phyloP scores from a whole-genome alignment of 352 stramenopile species.

The Halophytophthora polymorphica region DNA sequence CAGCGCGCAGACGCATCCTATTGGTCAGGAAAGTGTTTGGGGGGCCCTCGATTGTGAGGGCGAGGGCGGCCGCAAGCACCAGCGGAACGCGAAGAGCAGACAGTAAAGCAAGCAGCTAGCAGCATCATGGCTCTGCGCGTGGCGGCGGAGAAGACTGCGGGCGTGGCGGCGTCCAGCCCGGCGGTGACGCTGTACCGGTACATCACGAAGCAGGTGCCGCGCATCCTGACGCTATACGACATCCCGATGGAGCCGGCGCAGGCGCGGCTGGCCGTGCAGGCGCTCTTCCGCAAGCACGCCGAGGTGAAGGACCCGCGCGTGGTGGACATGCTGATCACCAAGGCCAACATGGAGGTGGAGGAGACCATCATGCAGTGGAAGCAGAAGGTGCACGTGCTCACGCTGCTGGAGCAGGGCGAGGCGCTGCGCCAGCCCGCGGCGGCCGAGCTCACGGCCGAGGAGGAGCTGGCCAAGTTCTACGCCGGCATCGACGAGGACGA shows the following conservation, averaged over 20 bases:
- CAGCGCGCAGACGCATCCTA: too few relatives aligned
- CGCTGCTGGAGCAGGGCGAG: conserved; percentile 64
- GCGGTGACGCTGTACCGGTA: conserved; percentile 87
- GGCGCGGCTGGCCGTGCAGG: conserved; percentile 87
- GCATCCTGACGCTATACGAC: conserved; percentile 97
- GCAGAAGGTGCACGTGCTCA: conserved; percentile 94
- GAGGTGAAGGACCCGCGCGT: conserved; percentile 94
- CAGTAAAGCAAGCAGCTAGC: too few relatives aligned
- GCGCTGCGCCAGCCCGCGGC: conserved; percentile 51
- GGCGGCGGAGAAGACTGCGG: conserved; percentile 60
- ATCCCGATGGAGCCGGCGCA: conserved; percentile 92
- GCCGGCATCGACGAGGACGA: conserved; percentile 71
- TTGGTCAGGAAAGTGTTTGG: too few relatives aligned
- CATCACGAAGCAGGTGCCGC: conserved; percentile 91
- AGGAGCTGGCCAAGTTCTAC: conserved; percentile 79
- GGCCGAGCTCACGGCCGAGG: conserved; percentile 39
- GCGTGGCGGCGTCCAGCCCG: conserved; percentile 46
- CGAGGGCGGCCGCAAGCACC: too few relatives aligned
- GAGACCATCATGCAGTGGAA: conserved; percentile 98
- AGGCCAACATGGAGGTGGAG: conserved; percentile 98
- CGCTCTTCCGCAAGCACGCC: conserved; percentile 93
- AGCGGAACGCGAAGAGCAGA: too few relatives aligned
- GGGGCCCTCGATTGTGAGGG: too few relatives aligned
- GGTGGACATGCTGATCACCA: conserved; percentile 95
- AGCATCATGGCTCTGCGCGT: conserved; percentile 75